phyloP scores from a whole-genome alignment of 257 asterid species.

The Jaltomata sinuosa region DNA sequence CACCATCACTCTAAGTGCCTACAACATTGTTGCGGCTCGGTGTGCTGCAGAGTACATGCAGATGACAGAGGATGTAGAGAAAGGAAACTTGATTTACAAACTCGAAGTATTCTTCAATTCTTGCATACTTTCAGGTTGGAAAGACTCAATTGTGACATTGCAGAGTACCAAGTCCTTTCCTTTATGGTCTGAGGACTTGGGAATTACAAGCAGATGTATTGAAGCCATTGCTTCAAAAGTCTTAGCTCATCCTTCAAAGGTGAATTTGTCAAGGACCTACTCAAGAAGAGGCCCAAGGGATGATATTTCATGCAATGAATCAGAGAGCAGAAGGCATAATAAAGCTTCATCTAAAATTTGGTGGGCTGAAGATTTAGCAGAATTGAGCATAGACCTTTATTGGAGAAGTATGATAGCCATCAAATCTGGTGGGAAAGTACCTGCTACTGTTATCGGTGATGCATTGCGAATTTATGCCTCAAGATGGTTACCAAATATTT shows the following conservation, averaged over 20 bases:
- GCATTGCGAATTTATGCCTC: constrained; percentile 64
- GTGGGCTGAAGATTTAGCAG: constrained; percentile 93
- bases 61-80: constrained; percentile 84
- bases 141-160: constrained; percentile 57
- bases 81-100: constrained; percentile 65
- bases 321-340: constrained; percentile 37
- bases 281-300: constrained; percentile 46
- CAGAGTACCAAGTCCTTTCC: constrained; percentile 58
- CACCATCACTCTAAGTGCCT: constrained; percentile 72
- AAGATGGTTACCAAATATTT: constrained; percentile 59
- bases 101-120: constrained; percentile 71
- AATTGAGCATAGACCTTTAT: constrained; percentile 70
- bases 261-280: constrained; percentile 44
- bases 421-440: constrained; percentile 64
- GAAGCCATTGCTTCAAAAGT: constrained; percentile 63
- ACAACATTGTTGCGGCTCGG: constrained; percentile 60
- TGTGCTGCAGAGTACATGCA: constrained; percentile 82
- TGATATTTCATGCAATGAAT: constrained; percentile 50
- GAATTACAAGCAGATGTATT: constrained; percentile 55
- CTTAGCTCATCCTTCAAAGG: constrained; percentile 49
- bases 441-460: constrained; percentile 54
- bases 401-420: constrained; percentile 83
- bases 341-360: constrained; percentile 33
- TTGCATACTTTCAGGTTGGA: constrained; percentile 80
- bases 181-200: constrained; percentile 55